Percentiles rank a stretch among this genome's conserved stretches.
These are phyloP conservation scores for Nicotiana undulata DNA, from an alignment of 257 asterid genomes.

Conservation along the genomic window DNA sequence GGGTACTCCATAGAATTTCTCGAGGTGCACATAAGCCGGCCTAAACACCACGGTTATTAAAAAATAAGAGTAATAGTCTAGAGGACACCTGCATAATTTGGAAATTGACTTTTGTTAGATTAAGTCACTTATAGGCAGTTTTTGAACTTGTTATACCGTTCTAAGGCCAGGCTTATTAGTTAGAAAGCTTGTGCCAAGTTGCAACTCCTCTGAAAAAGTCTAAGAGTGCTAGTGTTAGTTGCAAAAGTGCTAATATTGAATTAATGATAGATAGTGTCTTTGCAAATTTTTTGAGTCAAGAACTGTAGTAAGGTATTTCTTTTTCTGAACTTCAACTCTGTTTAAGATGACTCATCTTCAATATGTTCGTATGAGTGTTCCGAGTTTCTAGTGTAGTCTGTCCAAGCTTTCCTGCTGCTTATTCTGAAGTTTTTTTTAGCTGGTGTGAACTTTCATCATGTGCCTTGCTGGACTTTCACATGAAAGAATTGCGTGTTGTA, in stretches of 20 bases:
- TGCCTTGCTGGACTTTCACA: background rate
- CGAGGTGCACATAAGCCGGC: too few relatives aligned
- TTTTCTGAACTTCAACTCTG: background rate
- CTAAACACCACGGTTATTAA: too few relatives aligned
- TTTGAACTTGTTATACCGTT: background rate
- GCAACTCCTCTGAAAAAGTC: background rate
- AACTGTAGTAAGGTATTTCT: background rate
- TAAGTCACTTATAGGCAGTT: background rate
- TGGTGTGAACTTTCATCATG: background rate
- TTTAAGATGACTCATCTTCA: background rate
- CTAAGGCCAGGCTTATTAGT: background rate
- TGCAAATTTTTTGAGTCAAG: background rate
- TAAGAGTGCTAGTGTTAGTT: background rate
- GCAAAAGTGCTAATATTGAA: background rate
- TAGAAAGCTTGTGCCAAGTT: background rate
- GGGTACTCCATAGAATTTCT: too few relatives aligned
- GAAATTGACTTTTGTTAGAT: background rate
- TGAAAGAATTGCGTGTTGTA: background rate
- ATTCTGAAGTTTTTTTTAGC: background rate
- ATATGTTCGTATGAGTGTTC: background rate
- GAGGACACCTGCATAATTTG: background rate
- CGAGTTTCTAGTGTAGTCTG: background rate
- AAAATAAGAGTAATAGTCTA: too few relatives aligned
- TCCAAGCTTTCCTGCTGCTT: background rate
- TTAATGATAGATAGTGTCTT: background rate